Percentiles rank a stretch among this genome's conserved stretches.
Conservation (phyloP, 352 stramenopile species). For the Globisporangium solare region DNA sequence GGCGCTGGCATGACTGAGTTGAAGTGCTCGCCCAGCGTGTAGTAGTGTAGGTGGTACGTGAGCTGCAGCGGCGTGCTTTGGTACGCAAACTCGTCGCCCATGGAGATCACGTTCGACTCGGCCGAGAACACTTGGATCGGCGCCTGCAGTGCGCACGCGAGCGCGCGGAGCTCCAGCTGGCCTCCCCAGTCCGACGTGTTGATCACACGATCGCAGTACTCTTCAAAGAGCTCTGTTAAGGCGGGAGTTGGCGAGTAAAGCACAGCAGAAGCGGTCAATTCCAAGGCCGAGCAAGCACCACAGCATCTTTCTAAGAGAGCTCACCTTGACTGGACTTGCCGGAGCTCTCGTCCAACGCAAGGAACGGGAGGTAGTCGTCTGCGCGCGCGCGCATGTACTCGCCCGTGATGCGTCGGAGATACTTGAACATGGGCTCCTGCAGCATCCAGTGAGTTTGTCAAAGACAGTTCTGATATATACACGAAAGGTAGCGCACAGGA, state of each 20-base stretch:
- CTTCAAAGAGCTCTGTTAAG: slow-evolving; percentile 66
- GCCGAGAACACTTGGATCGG: slow-evolving; percentile 93
- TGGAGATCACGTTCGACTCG: slow-evolving; percentile 81
- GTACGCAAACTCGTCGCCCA: slow-evolving; percentile 83
- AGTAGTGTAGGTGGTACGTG: slow-evolving; percentile 97
- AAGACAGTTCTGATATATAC: too few relatives aligned
- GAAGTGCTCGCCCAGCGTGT: slow-evolving; percentile 98
- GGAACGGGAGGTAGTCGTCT: slow-evolving; percentile 92
- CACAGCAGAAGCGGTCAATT: neutral
- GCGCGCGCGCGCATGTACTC: slow-evolving; percentile 77
- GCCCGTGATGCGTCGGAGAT: slow-evolving; percentile 65
- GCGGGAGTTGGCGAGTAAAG: neutral
- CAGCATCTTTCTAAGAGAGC: neutral
- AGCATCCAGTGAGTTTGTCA: neutral
- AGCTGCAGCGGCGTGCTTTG: slow-evolving; percentile 82
- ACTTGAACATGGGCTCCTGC: slow-evolving; percentile 47
- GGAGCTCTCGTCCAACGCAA: slow-evolving; percentile 60
- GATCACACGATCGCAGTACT: slow-evolving; percentile 91
- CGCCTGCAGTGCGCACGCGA: slow-evolving; percentile 79
- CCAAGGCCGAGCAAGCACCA: neutral
- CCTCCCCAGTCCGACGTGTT: slow-evolving; percentile 95
- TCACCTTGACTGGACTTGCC: slow-evolving; percentile 33
- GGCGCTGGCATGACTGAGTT: slow-evolving; percentile 87
- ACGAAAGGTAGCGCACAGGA: neutral
- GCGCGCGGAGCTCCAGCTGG: slow-evolving; percentile 94